Conservation (phyloP, 495 filamentous ascomycete species). For the Talaromyces proteolyticus region DNA sequence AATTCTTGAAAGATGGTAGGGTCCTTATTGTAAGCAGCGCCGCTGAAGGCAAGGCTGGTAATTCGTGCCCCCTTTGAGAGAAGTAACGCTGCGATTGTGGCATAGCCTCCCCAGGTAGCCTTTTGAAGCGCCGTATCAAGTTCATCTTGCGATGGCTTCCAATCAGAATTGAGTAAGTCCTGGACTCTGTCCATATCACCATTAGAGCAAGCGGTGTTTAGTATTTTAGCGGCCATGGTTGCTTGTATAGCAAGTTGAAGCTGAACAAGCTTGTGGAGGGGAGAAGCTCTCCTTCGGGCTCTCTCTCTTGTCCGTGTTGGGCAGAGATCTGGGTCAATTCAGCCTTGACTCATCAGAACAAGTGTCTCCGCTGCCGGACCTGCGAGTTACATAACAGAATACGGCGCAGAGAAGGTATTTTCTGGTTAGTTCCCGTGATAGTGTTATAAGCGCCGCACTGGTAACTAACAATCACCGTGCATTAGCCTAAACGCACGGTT, state of each 20-base stretch:
- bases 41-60: not conserved
- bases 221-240: not conserved
- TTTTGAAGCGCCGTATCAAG: not conserved
- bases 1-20: slow-evolving; percentile 3
- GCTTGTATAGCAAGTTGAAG: not conserved
- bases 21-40: slow-evolving; percentile 1
- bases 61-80: slow-evolving; percentile 3
- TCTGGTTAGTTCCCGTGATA: too few species aligned
- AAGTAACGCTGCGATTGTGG: slow-evolving; percentile 2
- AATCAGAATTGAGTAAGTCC: slow-evolving; percentile 3
- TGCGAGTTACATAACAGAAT: too few species aligned
- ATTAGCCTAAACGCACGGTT: too few species aligned
- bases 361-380: too few species aligned
- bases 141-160: slow-evolving; percentile 7
- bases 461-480: too few species aligned
- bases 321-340: too few species aligned
- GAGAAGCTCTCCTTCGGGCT: too few species aligned
- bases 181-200: slow-evolving; percentile 3
- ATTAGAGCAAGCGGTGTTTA: slow-evolving; percentile 6
- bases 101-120: slow-evolving; percentile 3
- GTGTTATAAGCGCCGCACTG: too few species aligned
- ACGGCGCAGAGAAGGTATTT: too few species aligned
- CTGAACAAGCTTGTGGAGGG: too few species aligned
- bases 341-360: too few species aligned
- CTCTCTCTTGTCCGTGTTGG: too few species aligned